phyloP scores from a whole-genome alignment of 805 yeast species.

The Isabelozyma pseudorhagii region DNA sequence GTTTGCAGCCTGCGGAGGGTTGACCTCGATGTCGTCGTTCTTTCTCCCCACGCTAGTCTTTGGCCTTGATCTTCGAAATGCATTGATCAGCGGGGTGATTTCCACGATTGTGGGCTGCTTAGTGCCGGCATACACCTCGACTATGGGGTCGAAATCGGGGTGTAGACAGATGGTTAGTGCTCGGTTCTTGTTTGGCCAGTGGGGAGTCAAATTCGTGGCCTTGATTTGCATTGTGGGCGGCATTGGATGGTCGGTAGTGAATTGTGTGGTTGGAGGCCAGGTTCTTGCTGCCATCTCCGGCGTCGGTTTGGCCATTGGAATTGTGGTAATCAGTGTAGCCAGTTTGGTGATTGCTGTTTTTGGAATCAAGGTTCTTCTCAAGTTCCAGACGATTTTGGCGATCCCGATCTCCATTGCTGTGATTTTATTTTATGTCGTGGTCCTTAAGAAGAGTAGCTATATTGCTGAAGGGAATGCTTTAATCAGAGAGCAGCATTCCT shows the following conservation, averaged over 20 bases:
- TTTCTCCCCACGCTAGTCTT: conserved; percentile 28
- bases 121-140: conserved; percentile 36
- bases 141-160: conserved; percentile 37
- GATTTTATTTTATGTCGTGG: conserved; percentile 29
- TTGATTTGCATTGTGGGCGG: conserved; percentile 29
- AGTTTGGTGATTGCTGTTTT: conserved; percentile 28
- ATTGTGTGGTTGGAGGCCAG: conserved; percentile 37
- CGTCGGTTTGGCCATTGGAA: conserved; percentile 26
- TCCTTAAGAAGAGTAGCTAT: conserved; percentile 18
- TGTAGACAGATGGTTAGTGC: conserved; percentile 38
- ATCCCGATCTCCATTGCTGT: conserved; percentile 27
- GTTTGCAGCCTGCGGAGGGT: conserved; percentile 38
- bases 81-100: conserved; percentile 27
- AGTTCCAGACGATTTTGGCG: conserved; percentile 25
- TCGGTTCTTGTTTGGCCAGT: conserved; percentile 31
- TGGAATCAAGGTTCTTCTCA: conserved; percentile 28
- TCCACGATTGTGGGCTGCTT: conserved; percentile 30
- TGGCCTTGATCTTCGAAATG: conserved; percentile 22
- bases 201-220: conserved; percentile 32
- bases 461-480: conserved; percentile 15
- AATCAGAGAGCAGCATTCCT: conserved; percentile 12
- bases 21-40: conserved; percentile 36
- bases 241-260: conserved; percentile 37
- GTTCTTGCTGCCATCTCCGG: conserved; percentile 24
- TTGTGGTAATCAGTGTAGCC: conserved; percentile 22